These are phyloP conservation scores for Salicornia ramosissima DNA, from an alignment of 148 eudicot genomes.

Conservation along the genomic window DNA sequence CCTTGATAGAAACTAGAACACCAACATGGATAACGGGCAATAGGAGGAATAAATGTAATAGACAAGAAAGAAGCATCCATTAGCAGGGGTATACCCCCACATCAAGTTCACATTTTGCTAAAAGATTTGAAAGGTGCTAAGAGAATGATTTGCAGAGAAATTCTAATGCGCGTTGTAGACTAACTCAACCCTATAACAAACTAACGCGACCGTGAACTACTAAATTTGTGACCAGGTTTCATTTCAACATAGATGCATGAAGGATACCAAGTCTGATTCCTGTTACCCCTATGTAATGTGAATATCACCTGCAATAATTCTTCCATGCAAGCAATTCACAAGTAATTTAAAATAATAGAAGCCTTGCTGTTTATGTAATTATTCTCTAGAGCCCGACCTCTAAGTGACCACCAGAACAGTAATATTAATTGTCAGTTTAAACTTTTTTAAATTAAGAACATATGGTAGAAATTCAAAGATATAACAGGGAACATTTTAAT, in stretches of 20 bases:
- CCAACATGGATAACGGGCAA: neutral
- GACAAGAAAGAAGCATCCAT: neutral
- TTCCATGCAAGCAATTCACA: too few species aligned
- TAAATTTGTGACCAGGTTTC: too few species aligned
- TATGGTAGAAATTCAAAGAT: neutral
- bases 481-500: neutral
- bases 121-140: neutral
- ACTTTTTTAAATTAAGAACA: neutral
- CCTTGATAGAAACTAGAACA: neutral
- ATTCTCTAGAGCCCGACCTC: neutral
- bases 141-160: neutral
- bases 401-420: neutral
- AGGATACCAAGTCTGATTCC: too few species aligned
- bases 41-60: neutral
- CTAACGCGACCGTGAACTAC: too few species aligned
- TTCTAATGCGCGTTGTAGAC: neutral
- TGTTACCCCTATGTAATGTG: too few species aligned
- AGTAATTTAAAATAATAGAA: neutral
- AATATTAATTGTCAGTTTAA: neutral
- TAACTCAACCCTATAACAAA: neutral
- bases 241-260: too few species aligned
- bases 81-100: neutral
- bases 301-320: too few species aligned
- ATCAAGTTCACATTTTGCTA: neutral
- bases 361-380: neutral